Evolutionary conservation across 2,329 filamentous ascomycete genomes (phyloP).

Genomic region (Coniochaeta prunicola): DNA sequence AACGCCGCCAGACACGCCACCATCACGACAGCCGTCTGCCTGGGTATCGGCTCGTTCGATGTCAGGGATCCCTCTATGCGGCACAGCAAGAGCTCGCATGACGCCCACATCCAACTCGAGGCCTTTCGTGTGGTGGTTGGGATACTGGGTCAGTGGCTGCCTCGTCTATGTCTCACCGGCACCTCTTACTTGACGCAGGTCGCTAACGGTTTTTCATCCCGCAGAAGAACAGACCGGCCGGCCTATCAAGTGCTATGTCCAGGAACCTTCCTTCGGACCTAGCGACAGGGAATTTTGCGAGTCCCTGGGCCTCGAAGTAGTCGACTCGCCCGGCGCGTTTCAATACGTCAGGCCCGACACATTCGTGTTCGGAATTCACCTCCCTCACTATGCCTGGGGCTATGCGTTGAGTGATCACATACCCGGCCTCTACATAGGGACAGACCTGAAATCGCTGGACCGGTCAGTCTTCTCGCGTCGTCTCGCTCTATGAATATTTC

Average conservation of each 20-base stretch:
- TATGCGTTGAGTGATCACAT: slow-evolving; percentile 34
- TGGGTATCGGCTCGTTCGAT: slow-evolving; percentile 49
- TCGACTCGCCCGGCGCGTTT: slow-evolving; percentile 46
- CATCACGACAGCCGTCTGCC: slow-evolving; percentile 39
- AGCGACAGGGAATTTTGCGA: slow-evolving; percentile 45
- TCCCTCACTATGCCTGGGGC: slow-evolving; percentile 47
- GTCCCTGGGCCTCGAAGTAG: slow-evolving; percentile 43
- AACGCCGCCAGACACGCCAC: slow-evolving; percentile 12
- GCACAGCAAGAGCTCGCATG: slow-evolving; percentile 36
- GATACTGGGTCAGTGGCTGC: slow-evolving; percentile 26
- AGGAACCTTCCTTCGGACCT: slow-evolving; percentile 45
- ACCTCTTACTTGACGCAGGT: neutral
- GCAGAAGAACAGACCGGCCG: slow-evolving; percentile 14
- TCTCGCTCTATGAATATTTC: neutral
- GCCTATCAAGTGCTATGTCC: slow-evolving; percentile 39
- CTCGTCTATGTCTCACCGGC: neutral
- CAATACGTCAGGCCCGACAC: slow-evolving; percentile 37
- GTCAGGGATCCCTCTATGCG: slow-evolving; percentile 38
- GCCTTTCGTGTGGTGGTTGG: slow-evolving; percentile 43
- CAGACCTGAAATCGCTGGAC: slow-evolving; percentile 12
- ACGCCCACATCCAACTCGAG: slow-evolving; percentile 44
- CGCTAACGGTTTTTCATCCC: neutral
- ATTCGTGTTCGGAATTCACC: slow-evolving; percentile 56
- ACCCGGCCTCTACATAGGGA: slow-evolving; percentile 53
- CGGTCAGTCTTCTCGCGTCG: neutral